phyloP scores from a whole-genome alignment of 148 eudicot species.

The Persicaria maculosa region DNA sequence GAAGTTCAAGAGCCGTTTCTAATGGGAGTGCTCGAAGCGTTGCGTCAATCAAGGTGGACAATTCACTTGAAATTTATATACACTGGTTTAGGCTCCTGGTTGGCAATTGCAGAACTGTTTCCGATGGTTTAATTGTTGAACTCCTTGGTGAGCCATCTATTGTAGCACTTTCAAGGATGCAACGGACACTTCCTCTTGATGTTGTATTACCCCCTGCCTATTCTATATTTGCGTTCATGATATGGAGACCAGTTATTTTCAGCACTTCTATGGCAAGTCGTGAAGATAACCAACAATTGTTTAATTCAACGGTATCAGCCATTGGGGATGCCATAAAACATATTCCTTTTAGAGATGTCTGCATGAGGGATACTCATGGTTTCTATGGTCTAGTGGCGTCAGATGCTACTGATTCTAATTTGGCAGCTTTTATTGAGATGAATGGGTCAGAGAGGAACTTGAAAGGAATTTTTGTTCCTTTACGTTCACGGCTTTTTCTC shows the following conservation, averaged over 20 bases:
- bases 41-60: slow-evolving; percentile 56
- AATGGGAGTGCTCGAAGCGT: slow-evolving; percentile 72
- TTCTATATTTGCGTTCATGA: slow-evolving; percentile 71
- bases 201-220: slow-evolving; percentile 84
- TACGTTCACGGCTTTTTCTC: slow-evolving; percentile 77
- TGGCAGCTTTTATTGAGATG: slow-evolving; percentile 65
- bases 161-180: slow-evolving; percentile 84
- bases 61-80: slow-evolving; percentile 59
- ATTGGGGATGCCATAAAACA: slow-evolving; percentile 78
- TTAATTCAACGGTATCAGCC: slow-evolving; percentile 47
- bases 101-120: slow-evolving; percentile 81
- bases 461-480: slow-evolving; percentile 64
- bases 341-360: slow-evolving; percentile 88
- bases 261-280: slow-evolving; percentile 34
- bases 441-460: slow-evolving; percentile 51
- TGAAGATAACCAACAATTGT: slow-evolving; percentile 58
- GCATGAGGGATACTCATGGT: slow-evolving; percentile 65
- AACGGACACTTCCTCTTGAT: slow-evolving; percentile 64
- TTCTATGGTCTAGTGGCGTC: slow-evolving; percentile 59
- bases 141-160: slow-evolving; percentile 90
- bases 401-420: slow-evolving; percentile 76
- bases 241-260: slow-evolving; percentile 77
- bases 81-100: slow-evolving; percentile 95
- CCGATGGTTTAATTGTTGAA: slow-evolving; percentile 77
- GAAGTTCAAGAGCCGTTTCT: slow-evolving; percentile 57